A percentile compares a stretch with the other conserved stretches of the same genome.
These are phyloP conservation scores for Metschnikowia chrysomelidarum DNA, from an alignment of 805 yeast genomes.

Conservation along the genomic window DNA sequence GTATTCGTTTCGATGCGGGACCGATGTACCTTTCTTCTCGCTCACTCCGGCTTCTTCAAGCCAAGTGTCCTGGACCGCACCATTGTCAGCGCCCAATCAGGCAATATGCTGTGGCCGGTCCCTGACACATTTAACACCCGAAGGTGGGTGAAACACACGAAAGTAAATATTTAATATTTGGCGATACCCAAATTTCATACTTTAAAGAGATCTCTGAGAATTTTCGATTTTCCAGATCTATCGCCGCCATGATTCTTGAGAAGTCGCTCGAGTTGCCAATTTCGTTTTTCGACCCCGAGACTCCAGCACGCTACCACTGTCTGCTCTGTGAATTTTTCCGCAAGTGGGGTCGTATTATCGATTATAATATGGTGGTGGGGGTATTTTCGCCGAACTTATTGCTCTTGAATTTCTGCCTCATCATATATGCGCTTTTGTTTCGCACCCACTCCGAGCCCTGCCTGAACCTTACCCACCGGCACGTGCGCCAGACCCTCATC, in stretches of 20 bases:
- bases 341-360: slow-evolving; percentile 11
- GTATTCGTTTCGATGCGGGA: too few relatives aligned
- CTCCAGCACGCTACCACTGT: slow-evolving; percentile 10
- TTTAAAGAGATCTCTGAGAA: too few relatives aligned
- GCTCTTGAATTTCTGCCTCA: slow-evolving; percentile 7
- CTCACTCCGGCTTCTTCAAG: too few relatives aligned
- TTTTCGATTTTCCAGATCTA: too few relatives aligned
- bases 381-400: slow-evolving; percentile 13
- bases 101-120: slow-evolving; percentile 6
- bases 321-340: slow-evolving; percentile 10
- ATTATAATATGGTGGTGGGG: slow-evolving; percentile 15
- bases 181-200: too few relatives aligned
- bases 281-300: slow-evolving; percentile 10
- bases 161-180: too few relatives aligned
- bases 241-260: slow-evolving; percentile 1
- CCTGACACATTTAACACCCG: background rate
- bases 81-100: slow-evolving; percentile 8
- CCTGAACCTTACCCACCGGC: slow-evolving; percentile 9
- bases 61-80: background rate
- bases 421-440: slow-evolving; percentile 6
- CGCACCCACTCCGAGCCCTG: slow-evolving; percentile 10
- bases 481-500: slow-evolving; percentile 11
- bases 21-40: too few relatives aligned
- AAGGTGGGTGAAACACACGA: background rate
- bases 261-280: slow-evolving; percentile 10